Conservation (phyloP, 2,329 filamentous ascomycete genomes). For the Pyricularia grisea region DNA sequence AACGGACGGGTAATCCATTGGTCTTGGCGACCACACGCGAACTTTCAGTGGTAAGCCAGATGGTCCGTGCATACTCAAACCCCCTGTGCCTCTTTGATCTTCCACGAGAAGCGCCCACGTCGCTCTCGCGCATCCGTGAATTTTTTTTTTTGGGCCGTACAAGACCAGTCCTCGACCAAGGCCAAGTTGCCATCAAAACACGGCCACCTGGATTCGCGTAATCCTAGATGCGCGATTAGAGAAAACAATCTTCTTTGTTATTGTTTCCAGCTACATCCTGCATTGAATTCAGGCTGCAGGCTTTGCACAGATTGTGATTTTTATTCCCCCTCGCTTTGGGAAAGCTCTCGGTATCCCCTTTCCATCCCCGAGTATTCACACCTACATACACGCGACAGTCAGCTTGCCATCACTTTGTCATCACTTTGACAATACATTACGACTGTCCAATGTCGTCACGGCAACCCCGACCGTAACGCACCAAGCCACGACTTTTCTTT, state of each 20-base stretch:
- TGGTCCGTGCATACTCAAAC: neutral
- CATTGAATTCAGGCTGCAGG: neutral
- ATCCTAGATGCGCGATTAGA: slow-evolving; percentile 2
- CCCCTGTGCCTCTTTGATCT: neutral
- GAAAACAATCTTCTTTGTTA: neutral
- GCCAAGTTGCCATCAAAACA: slow-evolving; percentile 1
- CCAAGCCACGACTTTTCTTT: neutral
- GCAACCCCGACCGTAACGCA: neutral
- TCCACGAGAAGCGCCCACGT: slow-evolving; percentile 1
- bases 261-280: neutral
- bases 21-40: neutral
- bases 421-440: neutral
- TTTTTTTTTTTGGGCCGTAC: slow-evolving; percentile 3
- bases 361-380: neutral
- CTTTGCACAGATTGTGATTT: neutral
- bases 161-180: neutral
- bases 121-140: slow-evolving; percentile 4
- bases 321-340: neutral
- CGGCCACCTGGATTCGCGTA: neutral
- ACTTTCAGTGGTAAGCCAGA: neutral
- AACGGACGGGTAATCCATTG: neutral
- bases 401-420: neutral
- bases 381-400: neutral
- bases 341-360: neutral
- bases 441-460: slow-evolving; percentile 4